phyloP scores from a whole-genome alignment of 1,284 basidiomycete species.

The Fomitopsis schrenkii region DNA sequence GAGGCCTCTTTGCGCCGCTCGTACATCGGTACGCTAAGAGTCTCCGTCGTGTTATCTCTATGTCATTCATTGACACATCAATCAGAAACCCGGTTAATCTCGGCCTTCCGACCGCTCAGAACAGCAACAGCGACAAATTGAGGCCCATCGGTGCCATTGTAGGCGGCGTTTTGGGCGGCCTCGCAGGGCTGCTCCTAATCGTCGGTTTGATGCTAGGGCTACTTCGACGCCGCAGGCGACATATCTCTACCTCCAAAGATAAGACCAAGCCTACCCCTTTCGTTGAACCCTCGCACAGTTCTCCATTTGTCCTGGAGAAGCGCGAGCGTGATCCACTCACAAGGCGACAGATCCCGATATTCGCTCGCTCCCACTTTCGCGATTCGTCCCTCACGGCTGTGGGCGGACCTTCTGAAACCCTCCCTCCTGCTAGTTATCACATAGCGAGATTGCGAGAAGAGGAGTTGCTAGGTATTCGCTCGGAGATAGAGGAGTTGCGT shows the following conservation, averaged over 20 bases:
- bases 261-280: not conserved
- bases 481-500: not conserved
- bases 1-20: conserved; percentile 3
- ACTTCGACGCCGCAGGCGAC: not conserved
- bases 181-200: conserved; percentile 11
- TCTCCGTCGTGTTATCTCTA: not conserved
- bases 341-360: no score
- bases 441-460: not conserved
- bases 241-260: not conserved
- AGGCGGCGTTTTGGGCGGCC: conserved; percentile 16
- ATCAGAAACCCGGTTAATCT: not conserved
- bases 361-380: not conserved
- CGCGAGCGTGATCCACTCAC: no score
- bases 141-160: not conserved
- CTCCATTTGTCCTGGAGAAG: not conserved
- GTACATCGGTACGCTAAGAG: not conserved
- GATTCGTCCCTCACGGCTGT: not conserved
- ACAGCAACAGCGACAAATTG: not conserved
- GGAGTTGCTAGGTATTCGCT: not conserved
- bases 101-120: conserved; percentile 7
- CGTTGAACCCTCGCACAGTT: not conserved
- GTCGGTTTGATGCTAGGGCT: conserved; percentile 1
- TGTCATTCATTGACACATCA: not conserved
- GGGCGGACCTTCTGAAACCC: not conserved
- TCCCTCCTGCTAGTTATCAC: not conserved